Base-by-base conservation (phyloP, 805 yeast genomes). In the Pichia thaimueangensis region DNA sequence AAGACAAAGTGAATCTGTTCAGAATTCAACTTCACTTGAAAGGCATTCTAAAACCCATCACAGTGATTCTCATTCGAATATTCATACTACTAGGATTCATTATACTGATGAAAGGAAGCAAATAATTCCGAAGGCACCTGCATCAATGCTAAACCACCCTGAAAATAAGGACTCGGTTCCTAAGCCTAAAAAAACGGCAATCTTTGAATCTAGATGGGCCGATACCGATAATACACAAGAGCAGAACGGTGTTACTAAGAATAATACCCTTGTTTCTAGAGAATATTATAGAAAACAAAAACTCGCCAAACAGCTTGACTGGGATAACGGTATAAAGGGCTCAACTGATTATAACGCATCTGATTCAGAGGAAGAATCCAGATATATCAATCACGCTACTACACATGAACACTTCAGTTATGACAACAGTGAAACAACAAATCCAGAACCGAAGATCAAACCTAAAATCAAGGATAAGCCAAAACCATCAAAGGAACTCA, bases 401-500 rank as follows among this genome's bases (percentile, higher is more conserved):
- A 17, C n/a, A 13, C 35, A 34, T 17, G 13, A 34, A 34, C 37
- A 34, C 13, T 34, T 34, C 13, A n/a, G 27, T 7, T 19, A 34
- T 17, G 35, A 32, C 1, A 17, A 32, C 22, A 32, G 22, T 15
- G 13, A 20, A 13, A 8, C 21, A 7, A 10, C 25, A 17, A 13
- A 20, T 9, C 9, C 19, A 13, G 12, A 8, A 30, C 33, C 33
- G 16, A n/a, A 6, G 2, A 30, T 17, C n/a, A 11, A 7, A 9
- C 20, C 12, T 11, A 17, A 23, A 28, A 41, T 9, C 38, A 42
- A 21, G 38, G 33, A n/a, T 35, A 31, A 16, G 29, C 13, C 31
- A 19, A 25, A 16, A 41, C 35, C 35, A 37, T 32, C 13, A 25
- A 25, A 10, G 42, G 35, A 39, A 21, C 20, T 34, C 6, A 13